These are phyloP conservation scores for Spathaspora sp. DNA, from an alignment of 805 yeast genomes.

Conservation along the genomic window DNA sequence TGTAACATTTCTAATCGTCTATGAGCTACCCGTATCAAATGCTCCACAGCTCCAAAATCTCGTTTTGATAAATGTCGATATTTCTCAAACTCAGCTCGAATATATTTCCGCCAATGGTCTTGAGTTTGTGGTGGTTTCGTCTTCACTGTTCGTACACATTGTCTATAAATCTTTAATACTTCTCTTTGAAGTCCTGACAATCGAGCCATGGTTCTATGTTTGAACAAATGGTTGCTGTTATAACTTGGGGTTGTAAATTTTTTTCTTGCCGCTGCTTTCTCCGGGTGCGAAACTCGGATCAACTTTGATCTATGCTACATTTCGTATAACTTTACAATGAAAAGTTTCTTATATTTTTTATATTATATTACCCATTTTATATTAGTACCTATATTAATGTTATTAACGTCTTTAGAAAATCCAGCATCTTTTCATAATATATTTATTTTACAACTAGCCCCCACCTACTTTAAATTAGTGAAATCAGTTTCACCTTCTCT, in stretches of 20 bases:
- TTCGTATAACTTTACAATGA: too few relatives aligned
- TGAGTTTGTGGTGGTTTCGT: slow-evolving; percentile 48
- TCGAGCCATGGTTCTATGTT: slow-evolving; percentile 25
- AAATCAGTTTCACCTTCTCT: slow-evolving; percentile 60
- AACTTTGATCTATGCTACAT: background rate
- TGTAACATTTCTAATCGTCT: slow-evolving; percentile 70
- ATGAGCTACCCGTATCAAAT: slow-evolving; percentile 72
- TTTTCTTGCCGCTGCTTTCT: background rate
- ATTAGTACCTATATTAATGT: background rate
- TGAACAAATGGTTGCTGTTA: background rate
- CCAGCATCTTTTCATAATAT: background rate
- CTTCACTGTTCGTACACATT: slow-evolving; percentile 42
- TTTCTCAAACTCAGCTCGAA: slow-evolving; percentile 62
- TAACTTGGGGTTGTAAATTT: background rate
- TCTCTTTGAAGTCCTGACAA: slow-evolving; percentile 43
- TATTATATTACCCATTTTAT: background rate
- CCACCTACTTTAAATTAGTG: slow-evolving; percentile 36
- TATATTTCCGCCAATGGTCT: slow-evolving; percentile 38
- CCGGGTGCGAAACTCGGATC: background rate
- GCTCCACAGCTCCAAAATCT: slow-evolving; percentile 83
- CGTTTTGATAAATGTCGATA: slow-evolving; percentile 59
- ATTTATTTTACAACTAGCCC: background rate
- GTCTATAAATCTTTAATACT: slow-evolving; percentile 48
- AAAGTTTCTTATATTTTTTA: too few relatives aligned
- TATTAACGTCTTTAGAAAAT: background rate